These are phyloP conservation scores for Lyophyllum decastes DNA, from an alignment of 768 basidiomycete species.

Conservation along the genomic window DNA sequence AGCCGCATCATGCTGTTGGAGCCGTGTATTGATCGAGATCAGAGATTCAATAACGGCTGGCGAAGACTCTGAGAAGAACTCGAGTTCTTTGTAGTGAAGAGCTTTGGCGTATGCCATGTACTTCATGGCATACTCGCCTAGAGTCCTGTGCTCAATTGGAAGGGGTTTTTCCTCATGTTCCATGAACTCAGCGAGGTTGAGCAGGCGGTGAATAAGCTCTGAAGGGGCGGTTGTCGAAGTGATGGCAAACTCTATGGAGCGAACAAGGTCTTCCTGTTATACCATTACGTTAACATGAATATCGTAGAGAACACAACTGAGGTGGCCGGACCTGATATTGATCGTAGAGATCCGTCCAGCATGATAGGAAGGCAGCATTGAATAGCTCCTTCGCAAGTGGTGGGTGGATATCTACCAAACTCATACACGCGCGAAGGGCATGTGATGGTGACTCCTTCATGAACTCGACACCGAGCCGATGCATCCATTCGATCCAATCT, in stretches of 20 bases:
- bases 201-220: constrained; percentile 86
- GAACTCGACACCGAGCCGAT: constrained; percentile 87
- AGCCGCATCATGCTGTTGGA: constrained; percentile 97
- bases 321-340: constrained; percentile 79
- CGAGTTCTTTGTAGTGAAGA: constrained; percentile 96
- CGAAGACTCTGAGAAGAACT: constrained; percentile 92
- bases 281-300: constrained; percentile 4
- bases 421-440: constrained; percentile 96
- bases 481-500: constrained; percentile 97
- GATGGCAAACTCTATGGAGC: constrained; percentile 85
- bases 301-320: neutral
- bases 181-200: constrained; percentile 98
- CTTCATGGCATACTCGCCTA: constrained; percentile 92
- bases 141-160: constrained; percentile 89
- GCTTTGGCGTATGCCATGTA: constrained; percentile 97
- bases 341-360: constrained; percentile 95
- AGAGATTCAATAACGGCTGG: constrained; percentile 91
- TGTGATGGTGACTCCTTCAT: constrained; percentile 99
- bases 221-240: constrained; percentile 75
- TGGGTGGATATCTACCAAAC: constrained; percentile 86
- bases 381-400: constrained; percentile 93
- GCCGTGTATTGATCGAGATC: constrained; percentile 93
- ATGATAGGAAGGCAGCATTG: constrained; percentile 97
- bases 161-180: constrained; percentile 97
- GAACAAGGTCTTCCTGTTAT: constrained; percentile 94